These are phyloP conservation scores for Moringa oleifera DNA, from an alignment of 345 rosid species.

Conservation along the genomic window DNA sequence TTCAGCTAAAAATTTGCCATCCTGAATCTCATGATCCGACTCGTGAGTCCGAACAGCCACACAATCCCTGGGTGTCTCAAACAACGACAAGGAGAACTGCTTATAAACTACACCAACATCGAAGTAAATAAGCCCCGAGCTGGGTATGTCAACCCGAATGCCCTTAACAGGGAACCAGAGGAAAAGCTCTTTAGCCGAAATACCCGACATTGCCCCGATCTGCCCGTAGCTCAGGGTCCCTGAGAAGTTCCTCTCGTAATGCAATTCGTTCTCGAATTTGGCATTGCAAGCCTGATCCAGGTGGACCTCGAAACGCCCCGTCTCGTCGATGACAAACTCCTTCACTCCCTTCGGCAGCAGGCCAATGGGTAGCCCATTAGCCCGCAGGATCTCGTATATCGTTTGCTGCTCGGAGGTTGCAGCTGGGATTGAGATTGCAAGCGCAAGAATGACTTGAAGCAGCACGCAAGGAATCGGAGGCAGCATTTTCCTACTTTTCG, in stretches of 20 bases:
- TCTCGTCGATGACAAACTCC: constrained; percentile 38
- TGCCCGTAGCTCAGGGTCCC: constrained; percentile 55
- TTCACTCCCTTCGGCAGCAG: constrained; percentile 74
- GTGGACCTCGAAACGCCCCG: constrained; percentile 66
- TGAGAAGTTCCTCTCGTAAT: constrained; percentile 66
- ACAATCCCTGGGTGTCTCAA: constrained; percentile 81
- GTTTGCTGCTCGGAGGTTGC: constrained; percentile 24
- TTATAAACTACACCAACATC: constrained; percentile 83
- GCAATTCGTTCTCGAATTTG: constrained; percentile 78
- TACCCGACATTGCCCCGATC: constrained; percentile 62
- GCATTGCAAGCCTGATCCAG: constrained; percentile 83
- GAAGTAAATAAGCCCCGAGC: constrained; percentile 83
- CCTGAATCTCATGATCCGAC: constrained; percentile 8
- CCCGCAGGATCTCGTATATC: constrained; percentile 53
- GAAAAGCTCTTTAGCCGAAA: constrained; percentile 81
- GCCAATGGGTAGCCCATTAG: constrained; percentile 72
- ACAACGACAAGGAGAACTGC: constrained; percentile 80
- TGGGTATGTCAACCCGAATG: constrained; percentile 77
- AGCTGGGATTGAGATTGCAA: constrained; percentile 17
- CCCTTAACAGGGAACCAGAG: constrained; percentile 87
- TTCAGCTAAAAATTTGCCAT: constrained; percentile 6
- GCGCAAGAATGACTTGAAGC: constrained; percentile 22
- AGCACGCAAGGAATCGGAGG: constrained; percentile 19
- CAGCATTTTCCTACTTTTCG: constrained; percentile 12
- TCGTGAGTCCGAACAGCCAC: constrained; percentile 28